Conservation (phyloP, 371 early-diverging fungal species). For the Thermomucor indicae-seudaticae region DNA sequence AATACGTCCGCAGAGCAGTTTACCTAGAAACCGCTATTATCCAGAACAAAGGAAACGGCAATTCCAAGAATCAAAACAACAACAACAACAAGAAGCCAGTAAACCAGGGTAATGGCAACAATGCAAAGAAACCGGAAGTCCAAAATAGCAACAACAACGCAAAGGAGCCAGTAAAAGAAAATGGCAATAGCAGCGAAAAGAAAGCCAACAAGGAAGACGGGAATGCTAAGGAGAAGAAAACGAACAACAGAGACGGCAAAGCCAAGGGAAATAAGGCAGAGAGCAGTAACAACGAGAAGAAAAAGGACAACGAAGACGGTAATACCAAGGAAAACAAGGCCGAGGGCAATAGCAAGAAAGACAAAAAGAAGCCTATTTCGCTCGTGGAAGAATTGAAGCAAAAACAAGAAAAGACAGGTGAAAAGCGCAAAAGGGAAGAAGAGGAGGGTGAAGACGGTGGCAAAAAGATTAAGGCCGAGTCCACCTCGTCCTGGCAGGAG, state of each 20-base stretch:
- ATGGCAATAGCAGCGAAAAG: constrained; percentile 18
- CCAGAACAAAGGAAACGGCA: no score
- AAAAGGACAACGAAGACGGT: not conserved
- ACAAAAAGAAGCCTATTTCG: not conserved
- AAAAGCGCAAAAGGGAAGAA: constrained; percentile 11
- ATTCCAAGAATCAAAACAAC: no score
- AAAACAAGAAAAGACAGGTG: constrained; percentile 9
- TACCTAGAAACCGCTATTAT: no score
- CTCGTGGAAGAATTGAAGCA: constrained; percentile 1
- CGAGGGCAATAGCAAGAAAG: not conserved
- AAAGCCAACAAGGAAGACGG: constrained; percentile 22
- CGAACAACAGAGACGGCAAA: no score
- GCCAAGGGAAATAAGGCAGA: no score
- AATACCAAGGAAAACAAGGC: not conserved
- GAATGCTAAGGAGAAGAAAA: not conserved
- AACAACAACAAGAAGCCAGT: no score
- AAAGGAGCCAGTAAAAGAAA: constrained; percentile 20
- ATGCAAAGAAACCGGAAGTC: no score
- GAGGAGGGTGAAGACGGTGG: constrained; percentile 23
- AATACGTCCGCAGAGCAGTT: constrained; percentile 10
- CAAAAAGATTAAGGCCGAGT: constrained; percentile 11
- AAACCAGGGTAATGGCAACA: no score
- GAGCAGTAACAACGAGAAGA: not conserved
- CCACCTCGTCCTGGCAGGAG: constrained; percentile 21
- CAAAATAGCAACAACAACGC: constrained; percentile 20